Evolutionary conservation across 1,284 basidiomycete genomes (phyloP).

Genomic region (Austroboletus novae-zelandiae): DNA sequence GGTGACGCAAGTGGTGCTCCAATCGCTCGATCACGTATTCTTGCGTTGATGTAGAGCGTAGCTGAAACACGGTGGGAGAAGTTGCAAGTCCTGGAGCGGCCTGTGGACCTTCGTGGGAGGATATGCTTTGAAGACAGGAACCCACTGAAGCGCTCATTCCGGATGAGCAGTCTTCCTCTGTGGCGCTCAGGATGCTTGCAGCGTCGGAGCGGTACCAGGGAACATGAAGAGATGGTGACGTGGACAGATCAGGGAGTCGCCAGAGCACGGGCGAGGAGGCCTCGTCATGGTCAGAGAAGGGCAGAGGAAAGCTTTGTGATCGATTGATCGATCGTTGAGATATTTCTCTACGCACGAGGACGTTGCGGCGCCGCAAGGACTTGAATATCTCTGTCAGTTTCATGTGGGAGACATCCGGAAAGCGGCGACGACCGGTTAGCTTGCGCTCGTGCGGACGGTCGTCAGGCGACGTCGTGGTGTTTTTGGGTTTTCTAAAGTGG

Average conservation of each 20-base stretch:
- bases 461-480: slow-evolving; percentile 5
- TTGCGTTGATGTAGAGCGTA: slow-evolving; percentile 20
- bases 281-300: slow-evolving; percentile 2
- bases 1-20: slow-evolving; percentile 19
- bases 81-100: slow-evolving; percentile 7
- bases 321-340: neutral
- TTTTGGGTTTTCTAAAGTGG: slow-evolving; percentile 17
- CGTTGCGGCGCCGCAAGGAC: slow-evolving; percentile 17
- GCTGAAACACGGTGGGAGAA: slow-evolving; percentile 23
- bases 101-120: neutral
- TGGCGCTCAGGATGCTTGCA: slow-evolving; percentile 6
- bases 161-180: slow-evolving; percentile 10
- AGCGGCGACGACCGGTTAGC: slow-evolving; percentile 4
- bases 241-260: neutral
- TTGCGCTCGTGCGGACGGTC: slow-evolving; percentile 8
- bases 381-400: slow-evolving; percentile 28
- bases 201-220: slow-evolving; percentile 5
- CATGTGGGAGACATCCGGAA: slow-evolving; percentile 18
- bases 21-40: slow-evolving; percentile 24
- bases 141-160: slow-evolving; percentile 13
- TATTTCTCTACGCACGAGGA: slow-evolving; percentile 4
- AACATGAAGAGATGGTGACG: neutral
- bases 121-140: neutral
- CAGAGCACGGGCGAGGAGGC: neutral
- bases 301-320: slow-evolving; percentile 1